Evolutionary conservation across 495 filamentous ascomycete species (phyloP).

Genomic region (Tuber aestivum): DNA sequence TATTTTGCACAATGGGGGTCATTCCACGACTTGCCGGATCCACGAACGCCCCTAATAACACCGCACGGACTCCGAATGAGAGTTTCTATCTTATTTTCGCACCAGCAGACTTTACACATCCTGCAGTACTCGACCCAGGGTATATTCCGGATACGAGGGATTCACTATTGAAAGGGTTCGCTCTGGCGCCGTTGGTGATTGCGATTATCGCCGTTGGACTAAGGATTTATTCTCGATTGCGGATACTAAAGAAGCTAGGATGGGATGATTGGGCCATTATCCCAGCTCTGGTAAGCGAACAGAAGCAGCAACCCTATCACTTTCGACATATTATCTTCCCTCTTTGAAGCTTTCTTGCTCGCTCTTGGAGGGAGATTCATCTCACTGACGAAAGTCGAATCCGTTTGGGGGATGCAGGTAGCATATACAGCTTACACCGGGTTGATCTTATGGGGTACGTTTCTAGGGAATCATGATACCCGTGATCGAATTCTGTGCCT

Average conservation of each 20-base stretch:
- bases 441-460: constrained; percentile 1
- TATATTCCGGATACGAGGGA: constrained; percentile 2
- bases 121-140: not conserved
- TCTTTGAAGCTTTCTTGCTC: not conserved
- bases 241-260: not conserved
- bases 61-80: not conserved
- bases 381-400: not conserved
- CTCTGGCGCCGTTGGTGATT: not conserved
- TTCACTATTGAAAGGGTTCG: not conserved
- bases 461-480: not conserved
- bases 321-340: not conserved
- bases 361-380: not conserved
- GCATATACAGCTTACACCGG: not conserved
- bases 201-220: not conserved
- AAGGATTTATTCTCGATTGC: not conserved
- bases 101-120: not conserved
- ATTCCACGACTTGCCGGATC: not conserved
- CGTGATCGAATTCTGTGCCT: not conserved
- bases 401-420: not conserved
- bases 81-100: not conserved
- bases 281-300: not conserved
- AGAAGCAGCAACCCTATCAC: not conserved
- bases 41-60: not conserved
- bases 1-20: not conserved
- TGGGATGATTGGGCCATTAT: constrained; percentile 5